A percentile compares a stretch with the other conserved stretches of the same genome.
Conservation (phyloP, 2,329 filamentous ascomycete species). For the Apiospora phragmitis region DNA sequence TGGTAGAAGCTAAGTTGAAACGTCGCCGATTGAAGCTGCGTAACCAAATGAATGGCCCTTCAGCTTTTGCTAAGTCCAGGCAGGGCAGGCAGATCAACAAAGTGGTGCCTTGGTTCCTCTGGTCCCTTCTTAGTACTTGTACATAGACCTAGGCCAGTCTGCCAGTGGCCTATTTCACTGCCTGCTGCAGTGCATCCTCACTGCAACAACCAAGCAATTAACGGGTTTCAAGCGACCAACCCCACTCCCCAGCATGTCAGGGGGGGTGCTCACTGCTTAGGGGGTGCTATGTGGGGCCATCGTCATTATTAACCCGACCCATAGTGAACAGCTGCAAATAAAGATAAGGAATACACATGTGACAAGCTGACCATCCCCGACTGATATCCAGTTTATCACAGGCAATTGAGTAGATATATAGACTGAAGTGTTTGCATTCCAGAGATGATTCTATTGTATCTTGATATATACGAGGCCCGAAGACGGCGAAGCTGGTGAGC, state of each 20-base stretch:
- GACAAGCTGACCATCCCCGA: background rate
- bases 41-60: constrained; percentile 1
- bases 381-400: background rate
- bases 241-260: background rate
- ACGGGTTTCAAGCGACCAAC: background rate
- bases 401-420: background rate
- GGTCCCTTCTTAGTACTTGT: background rate
- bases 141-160: too few relatives aligned
- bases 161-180: background rate
- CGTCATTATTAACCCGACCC: background rate
- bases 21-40: constrained; percentile 4
- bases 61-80: background rate
- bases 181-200: background rate
- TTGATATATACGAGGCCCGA: background rate
- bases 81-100: background rate
- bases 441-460: background rate
- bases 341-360: background rate
- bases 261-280: too few relatives aligned
- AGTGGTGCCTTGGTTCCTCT: background rate
- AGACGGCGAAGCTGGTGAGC: too few relatives aligned
- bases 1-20: constrained; percentile 9
- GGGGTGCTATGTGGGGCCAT: background rate
- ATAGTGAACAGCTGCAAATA: background rate
- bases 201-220: background rate
- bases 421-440: background rate